Percentiles rank a stretch among this genome's conserved stretches.
Conservation (phyloP, 257 asterid species). For the Salvia hispanica region DNA sequence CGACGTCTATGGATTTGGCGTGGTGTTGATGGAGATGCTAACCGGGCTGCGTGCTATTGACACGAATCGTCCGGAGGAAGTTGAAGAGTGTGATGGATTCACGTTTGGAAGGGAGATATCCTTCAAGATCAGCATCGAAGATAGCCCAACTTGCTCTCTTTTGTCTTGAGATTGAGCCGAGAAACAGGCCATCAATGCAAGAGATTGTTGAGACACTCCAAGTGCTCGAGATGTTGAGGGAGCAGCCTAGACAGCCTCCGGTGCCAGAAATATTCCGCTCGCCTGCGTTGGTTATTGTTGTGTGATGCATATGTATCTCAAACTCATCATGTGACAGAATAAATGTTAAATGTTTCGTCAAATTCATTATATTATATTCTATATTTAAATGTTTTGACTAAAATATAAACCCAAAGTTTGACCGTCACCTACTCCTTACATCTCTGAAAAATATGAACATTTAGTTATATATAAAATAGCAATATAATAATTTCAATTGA, state of each 20-base stretch:
- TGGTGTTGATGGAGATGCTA: constrained; percentile 65
- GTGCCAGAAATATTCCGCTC: neutral
- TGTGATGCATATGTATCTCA: too few species aligned
- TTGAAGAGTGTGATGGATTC: constrained; percentile 62
- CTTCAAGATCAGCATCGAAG: constrained; percentile 54
- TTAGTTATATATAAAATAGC: too few species aligned
- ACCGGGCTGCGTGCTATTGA: constrained; percentile 68
- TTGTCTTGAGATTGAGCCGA: constrained; percentile 60
- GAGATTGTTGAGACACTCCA: constrained; percentile 55
- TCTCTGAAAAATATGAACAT: too few species aligned
- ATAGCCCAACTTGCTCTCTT: constrained; percentile 58
- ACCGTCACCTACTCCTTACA: too few species aligned
- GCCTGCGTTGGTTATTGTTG: too few species aligned
- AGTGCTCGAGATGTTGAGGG: constrained; percentile 39
- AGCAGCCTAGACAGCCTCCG: constrained; percentile 47
- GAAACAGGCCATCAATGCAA: constrained; percentile 66
- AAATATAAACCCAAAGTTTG: too few species aligned
- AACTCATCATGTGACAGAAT: too few species aligned
- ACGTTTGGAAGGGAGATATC: constrained; percentile 61
- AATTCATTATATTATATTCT: too few species aligned
- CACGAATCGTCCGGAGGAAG: constrained; percentile 50
- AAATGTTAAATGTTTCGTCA: too few species aligned
- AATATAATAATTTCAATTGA: too few species aligned
- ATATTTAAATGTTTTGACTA: too few species aligned
- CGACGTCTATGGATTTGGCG: constrained; percentile 74